Conservation (phyloP, 345 rosid genomes). For the Rhodamnia argentea region DNA sequence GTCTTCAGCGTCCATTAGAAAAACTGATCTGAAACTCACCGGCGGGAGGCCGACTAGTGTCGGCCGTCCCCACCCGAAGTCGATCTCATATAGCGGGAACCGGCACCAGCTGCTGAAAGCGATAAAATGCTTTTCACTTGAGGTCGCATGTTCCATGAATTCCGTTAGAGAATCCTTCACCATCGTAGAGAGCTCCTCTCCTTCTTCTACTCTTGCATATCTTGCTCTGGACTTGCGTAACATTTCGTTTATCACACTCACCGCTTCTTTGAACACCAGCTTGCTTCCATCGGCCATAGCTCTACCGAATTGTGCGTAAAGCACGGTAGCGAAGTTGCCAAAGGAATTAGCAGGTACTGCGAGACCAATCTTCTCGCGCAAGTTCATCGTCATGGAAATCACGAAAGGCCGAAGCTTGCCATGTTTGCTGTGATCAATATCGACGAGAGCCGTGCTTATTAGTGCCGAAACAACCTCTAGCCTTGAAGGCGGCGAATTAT, state of each 20-base stretch:
- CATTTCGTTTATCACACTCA: neutral
- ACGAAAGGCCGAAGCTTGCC: neutral
- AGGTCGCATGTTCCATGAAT: neutral
- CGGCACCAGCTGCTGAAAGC: conserved; percentile 21
- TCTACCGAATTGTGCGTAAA: neutral
- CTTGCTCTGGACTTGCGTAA: neutral
- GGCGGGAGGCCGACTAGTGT: conserved; percentile 20
- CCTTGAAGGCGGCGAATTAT: neutral
- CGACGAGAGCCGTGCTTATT: neutral
- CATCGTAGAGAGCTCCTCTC: neutral
- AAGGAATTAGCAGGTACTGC: neutral
- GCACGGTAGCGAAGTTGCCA: neutral
- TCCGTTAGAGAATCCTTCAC: neutral
- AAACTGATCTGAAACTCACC: conserved; percentile 12
- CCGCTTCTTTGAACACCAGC: neutral
- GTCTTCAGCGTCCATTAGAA: conserved; percentile 23
- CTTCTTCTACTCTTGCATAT: neutral
- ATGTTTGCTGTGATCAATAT: neutral
- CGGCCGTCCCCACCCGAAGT: conserved; percentile 52
- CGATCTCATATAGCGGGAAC: conserved; percentile 26
- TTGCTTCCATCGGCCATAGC: neutral
- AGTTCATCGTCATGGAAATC: neutral
- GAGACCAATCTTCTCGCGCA: neutral
- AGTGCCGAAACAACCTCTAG: neutral
- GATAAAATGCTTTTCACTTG: conserved; percentile 1